Evolutionary conservation across 768 basidiomycete species (phyloP).

Genomic region (Leucocoprinus leucothites): DNA sequence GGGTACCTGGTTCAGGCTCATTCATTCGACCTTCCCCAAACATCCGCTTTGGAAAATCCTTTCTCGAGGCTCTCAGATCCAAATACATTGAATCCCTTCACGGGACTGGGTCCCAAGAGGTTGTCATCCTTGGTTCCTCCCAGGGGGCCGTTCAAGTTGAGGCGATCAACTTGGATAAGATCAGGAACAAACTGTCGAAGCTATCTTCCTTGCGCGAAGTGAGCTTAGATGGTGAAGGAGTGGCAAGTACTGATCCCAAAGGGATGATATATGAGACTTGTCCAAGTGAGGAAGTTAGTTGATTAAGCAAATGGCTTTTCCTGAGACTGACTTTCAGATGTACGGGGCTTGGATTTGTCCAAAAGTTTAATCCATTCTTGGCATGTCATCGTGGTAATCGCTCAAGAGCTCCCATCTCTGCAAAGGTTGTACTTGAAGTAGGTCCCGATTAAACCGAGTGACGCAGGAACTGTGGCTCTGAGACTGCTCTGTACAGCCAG

Average conservation of each 20-base stretch:
- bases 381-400: constrained; percentile 64
- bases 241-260: constrained; percentile 46
- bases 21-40: constrained; percentile 74
- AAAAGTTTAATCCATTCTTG: constrained; percentile 69
- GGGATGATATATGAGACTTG: constrained; percentile 57
- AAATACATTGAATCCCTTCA: constrained; percentile 75
- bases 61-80: constrained; percentile 66
- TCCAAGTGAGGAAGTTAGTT: constrained; percentile 52
- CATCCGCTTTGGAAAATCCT: constrained; percentile 62
- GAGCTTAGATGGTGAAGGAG: constrained; percentile 70
- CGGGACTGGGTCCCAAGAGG: constrained; percentile 53
- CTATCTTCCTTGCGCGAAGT: constrained; percentile 71
- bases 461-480: constrained; percentile 15
- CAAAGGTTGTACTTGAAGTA: constrained; percentile 77
- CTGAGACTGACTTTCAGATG: constrained; percentile 38
- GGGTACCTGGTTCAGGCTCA: constrained; percentile 63
- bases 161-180: constrained; percentile 78
- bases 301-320: constrained; percentile 7
- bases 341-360: constrained; percentile 82
- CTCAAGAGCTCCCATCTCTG: constrained; percentile 56
- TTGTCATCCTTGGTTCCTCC: constrained; percentile 75
- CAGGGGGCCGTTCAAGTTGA: constrained; percentile 82
- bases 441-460: constrained; percentile 24
- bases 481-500: constrained; percentile 41
- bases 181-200: constrained; percentile 65